These are phyloP conservation scores for Sporothrix globosa DNA, from an alignment of 2,329 filamentous ascomycete genomes.

Conservation along the genomic window DNA sequence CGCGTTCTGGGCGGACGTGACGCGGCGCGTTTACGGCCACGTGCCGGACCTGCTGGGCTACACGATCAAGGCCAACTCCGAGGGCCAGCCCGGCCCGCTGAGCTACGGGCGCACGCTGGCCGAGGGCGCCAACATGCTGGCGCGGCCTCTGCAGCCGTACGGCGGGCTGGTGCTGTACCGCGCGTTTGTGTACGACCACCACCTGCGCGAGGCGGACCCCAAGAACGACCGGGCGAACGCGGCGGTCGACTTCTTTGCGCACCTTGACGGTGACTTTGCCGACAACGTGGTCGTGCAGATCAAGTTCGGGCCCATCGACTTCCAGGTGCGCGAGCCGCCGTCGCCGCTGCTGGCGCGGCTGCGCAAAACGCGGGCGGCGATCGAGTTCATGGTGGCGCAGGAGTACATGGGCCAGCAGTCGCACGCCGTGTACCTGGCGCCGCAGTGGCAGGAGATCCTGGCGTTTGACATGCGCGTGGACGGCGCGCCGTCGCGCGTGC, in stretches of 20 bases:
- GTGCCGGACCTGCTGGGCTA: constrained; percentile 72
- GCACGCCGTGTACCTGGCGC: constrained; percentile 69
- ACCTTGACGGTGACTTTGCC: constrained; percentile 66
- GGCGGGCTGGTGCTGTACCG: constrained; percentile 68
- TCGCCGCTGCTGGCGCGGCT: constrained; percentile 65
- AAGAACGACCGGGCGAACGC: constrained; percentile 70
- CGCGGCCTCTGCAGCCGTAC: constrained; percentile 58
- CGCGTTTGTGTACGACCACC: constrained; percentile 69
- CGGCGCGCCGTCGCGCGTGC: constrained; percentile 56
- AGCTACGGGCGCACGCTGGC: constrained; percentile 71
- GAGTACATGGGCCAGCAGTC: constrained; percentile 73
- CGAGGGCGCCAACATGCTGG: constrained; percentile 70
- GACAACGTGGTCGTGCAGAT: constrained; percentile 73
- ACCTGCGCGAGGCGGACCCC: constrained; percentile 62
- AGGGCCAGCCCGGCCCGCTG: constrained; percentile 70
- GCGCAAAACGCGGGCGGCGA: constrained; percentile 51
- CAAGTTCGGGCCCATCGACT: constrained; percentile 75
- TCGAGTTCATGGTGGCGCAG: constrained; percentile 69
- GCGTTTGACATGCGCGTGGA: constrained; percentile 69
- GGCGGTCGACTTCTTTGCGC: constrained; percentile 67
- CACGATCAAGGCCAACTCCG: constrained; percentile 71
- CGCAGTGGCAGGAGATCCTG: constrained; percentile 69
- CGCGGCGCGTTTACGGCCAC: constrained; percentile 59
- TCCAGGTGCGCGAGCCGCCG: constrained; percentile 69
- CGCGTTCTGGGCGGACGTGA: constrained; percentile 64